Evolutionary conservation across 768 basidiomycete genomes (phyloP), one percentile per base, ranked within the genome.

Genomic region (Amanita inopinata): DNA sequence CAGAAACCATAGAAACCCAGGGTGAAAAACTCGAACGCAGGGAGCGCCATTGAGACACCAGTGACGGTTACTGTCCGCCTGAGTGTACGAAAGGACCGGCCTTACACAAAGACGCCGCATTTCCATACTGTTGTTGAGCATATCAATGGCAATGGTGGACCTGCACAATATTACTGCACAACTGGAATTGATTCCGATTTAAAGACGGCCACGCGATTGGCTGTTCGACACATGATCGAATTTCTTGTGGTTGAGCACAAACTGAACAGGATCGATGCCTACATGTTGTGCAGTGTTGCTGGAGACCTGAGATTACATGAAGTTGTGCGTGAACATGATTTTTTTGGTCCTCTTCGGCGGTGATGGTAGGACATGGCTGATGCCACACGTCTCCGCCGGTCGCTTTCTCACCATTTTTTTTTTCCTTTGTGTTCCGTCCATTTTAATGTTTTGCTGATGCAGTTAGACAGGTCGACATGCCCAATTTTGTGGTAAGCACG

Each of bases 391-490:
- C n/a, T n/a, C n/a, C n/a, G n/a, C n/a, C n/a, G n/a, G n/a, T n/a
- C n/a, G n/a, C n/a, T n/a, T n/a, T n/a, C n/a, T n/a, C n/a, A n/a
- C n/a, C n/a, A n/a, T n/a, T n/a, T n/a, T n/a, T n/a, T n/a, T n/a
- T n/a, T n/a, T n/a, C n/a, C n/a, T n/a, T n/a, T n/a, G n/a, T n/a
- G n/a, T n/a, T n/a, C n/a, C n/a, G n/a, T n/a, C n/a, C n/a, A n/a
- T n/a, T n/a, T n/a, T n/a, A n/a, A n/a, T n/a, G n/a, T n/a, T n/a
- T n/a, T n/a, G n/a, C n/a, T n/a, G n/a, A n/a, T n/a, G n/a, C n/a
- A n/a, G n/a, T n/a, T n/a, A n/a, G n/a, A n/a, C n/a, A 77, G 76
- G 74, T 78, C 27, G 77, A 78, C 47, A 78, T 78, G 77, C 77
- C 77, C 8, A 78, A 78, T 47, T 79, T 75, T 48, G 66, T 78